Percentiles rank a stretch among this genome's conserved stretches.
Conservation (phyloP, 73 alveolate species). For the Paramecium sonneborni region DNA sequence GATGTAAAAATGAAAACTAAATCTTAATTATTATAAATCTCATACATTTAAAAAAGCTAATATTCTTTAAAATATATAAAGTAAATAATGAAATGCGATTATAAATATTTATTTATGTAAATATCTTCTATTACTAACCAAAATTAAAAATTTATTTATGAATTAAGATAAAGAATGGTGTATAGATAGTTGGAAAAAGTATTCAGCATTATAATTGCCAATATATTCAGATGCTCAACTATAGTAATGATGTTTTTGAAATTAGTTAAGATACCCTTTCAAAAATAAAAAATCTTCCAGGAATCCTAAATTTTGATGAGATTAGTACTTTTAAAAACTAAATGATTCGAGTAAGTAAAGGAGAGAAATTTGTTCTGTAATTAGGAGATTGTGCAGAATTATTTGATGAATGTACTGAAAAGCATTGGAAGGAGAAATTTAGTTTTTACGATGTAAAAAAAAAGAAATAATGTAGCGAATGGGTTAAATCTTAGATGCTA, state of each 20-base stretch:
- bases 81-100: too few species aligned
- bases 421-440: conserved; percentile 23
- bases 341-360: not conserved
- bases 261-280: not conserved
- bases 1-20: too few species aligned
- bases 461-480: not conserved
- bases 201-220: not conserved
- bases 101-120: not conserved
- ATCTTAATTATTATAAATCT: too few species aligned
- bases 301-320: not conserved
- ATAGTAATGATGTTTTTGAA: not conserved
- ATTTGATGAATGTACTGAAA: conserved; percentile 59
- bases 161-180: not conserved
- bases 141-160: conserved; percentile 8
- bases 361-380: conserved; percentile 24
- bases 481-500: conserved; percentile 25
- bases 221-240: not conserved
- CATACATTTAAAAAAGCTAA: too few species aligned
- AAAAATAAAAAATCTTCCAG: not conserved
- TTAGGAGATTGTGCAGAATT: conserved; percentile 71
- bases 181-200: not conserved
- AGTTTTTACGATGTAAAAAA: conserved; percentile 17
- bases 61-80: too few species aligned
- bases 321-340: not conserved
- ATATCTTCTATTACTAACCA: not conserved